phyloP scores from a whole-genome alignment of 176 grass and related monocot genomes.

The Saccharum spontaneum region DNA sequence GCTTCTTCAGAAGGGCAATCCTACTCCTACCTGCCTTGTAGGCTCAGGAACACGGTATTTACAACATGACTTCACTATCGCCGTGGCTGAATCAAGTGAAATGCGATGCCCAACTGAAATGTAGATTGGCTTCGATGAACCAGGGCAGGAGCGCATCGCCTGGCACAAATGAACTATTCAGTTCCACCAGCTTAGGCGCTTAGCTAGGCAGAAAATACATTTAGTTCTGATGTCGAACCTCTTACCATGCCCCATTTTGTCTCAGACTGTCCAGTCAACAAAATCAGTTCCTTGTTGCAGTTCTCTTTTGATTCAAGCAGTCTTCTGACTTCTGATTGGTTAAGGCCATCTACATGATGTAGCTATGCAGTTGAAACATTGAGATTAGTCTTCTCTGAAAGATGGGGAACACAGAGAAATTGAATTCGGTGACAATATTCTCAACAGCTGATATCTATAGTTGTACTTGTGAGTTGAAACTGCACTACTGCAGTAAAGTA shows the following conservation, averaged over 20 bases:
- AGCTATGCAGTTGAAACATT: slow-evolving; percentile 47
- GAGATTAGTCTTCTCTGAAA: slow-evolving; percentile 17
- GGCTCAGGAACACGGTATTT: slow-evolving; percentile 92
- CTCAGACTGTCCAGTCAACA: slow-evolving; percentile 65
- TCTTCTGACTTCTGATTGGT: slow-evolving; percentile 47
- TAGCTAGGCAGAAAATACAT: not conserved
- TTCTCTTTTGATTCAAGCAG: slow-evolving; percentile 60
- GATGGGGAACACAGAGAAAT: not conserved
- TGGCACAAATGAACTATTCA: slow-evolving; percentile 21
- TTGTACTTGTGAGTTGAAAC: not conserved
- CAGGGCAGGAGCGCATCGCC: slow-evolving; percentile 57
- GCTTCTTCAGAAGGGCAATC: not conserved
- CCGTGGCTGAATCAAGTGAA: slow-evolving; percentile 66
- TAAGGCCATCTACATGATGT: slow-evolving; percentile 91
- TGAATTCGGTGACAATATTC: slow-evolving; percentile 2
- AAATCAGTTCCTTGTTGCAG: slow-evolving; percentile 51
- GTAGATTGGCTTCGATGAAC: slow-evolving; percentile 75
- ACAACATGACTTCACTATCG: slow-evolving; percentile 52
- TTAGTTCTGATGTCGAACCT: slow-evolving; percentile 22
- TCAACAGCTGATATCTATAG: not conserved
- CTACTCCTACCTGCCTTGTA: slow-evolving; percentile 63
- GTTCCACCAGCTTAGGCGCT: not conserved
- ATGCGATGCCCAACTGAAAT: slow-evolving; percentile 79
- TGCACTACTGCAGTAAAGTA: not conserved
- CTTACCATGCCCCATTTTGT: slow-evolving; percentile 74